Conservation (phyloP, 2,329 filamentous ascomycete species). For the Didymella arachidicola region DNA sequence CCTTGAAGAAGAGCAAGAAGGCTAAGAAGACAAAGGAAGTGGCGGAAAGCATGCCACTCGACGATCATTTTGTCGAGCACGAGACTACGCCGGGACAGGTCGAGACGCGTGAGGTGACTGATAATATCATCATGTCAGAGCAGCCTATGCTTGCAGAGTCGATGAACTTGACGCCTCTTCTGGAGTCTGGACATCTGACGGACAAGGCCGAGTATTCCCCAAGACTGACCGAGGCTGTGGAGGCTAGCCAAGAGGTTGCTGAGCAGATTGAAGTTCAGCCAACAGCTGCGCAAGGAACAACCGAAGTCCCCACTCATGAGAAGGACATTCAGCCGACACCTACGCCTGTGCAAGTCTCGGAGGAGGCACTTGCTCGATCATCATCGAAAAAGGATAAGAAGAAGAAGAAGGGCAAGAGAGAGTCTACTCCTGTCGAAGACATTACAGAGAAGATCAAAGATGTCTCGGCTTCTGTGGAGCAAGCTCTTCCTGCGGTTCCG, state of each 20-base stretch:
- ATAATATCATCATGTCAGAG: slow-evolving; percentile 7
- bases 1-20: slow-evolving; percentile 47
- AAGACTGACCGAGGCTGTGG: background rate
- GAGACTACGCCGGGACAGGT: background rate
- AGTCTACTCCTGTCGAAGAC: slow-evolving; percentile 18
- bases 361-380: slow-evolving; percentile 24
- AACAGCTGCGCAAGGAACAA: background rate
- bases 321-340: slow-evolving; percentile 1
- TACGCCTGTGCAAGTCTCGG: slow-evolving; percentile 4
- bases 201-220: background rate
- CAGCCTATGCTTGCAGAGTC: slow-evolving; percentile 6
- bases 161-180: background rate
- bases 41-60: slow-evolving; percentile 2
- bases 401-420: slow-evolving; percentile 35
- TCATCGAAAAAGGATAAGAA: slow-evolving; percentile 40
- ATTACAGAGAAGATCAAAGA: slow-evolving; percentile 3
- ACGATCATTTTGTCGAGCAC: background rate
- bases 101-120: background rate
- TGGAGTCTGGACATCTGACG: background rate
- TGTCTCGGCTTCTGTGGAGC: slow-evolving; percentile 9
- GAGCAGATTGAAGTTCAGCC: background rate
- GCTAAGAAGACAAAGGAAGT: slow-evolving; percentile 38
- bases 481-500: slow-evolving; percentile 1
- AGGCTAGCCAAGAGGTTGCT: background rate
- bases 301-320: background rate